Conservation (phyloP, 1,284 basidiomycete genomes). For the Malassezia furfur region DNA sequence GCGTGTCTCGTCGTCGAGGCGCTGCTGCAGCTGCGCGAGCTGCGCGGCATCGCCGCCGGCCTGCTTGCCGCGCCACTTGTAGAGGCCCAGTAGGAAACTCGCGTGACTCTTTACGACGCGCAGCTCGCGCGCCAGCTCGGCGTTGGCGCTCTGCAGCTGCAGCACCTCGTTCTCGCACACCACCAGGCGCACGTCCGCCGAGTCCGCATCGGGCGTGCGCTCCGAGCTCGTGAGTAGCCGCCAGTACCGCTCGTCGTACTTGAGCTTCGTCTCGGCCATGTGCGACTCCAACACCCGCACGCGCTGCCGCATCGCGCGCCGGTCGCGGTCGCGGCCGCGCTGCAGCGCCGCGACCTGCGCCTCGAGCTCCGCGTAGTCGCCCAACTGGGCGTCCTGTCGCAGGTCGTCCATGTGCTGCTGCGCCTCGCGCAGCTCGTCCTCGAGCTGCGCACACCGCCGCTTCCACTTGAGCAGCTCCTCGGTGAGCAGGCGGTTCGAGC, state of each 20-base stretch:
- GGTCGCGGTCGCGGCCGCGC: slow-evolving; percentile 11
- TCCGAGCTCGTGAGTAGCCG: slow-evolving; percentile 12
- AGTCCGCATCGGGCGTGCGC: background rate
- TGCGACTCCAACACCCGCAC: slow-evolving; percentile 18
- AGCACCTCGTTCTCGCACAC: slow-evolving; percentile 10
- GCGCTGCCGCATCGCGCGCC: slow-evolving; percentile 16
- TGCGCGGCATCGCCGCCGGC: background rate
- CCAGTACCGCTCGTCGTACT: slow-evolving; percentile 19
- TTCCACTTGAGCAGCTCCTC: slow-evolving; percentile 18
- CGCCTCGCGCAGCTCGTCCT: slow-evolving; percentile 7
- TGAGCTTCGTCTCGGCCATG: slow-evolving; percentile 14
- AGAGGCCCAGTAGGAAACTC: slow-evolving; percentile 12
- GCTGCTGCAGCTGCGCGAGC: slow-evolving; percentile 11
- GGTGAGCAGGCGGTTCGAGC: slow-evolving; percentile 16
- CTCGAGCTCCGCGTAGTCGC: background rate
- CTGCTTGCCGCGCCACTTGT: slow-evolving; percentile 14
- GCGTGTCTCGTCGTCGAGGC: background rate
- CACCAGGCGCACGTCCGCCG: slow-evolving; percentile 15
- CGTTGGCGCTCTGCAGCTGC: slow-evolving; percentile 5
- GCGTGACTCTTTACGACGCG: slow-evolving; percentile 6
- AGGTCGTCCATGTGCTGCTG: slow-evolving; percentile 1
- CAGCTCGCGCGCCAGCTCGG: slow-evolving; percentile 1
- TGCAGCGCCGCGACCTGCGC: slow-evolving; percentile 4
- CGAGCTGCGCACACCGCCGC: slow-evolving; percentile 7
- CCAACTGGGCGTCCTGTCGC: background rate